Base-by-base conservation (phyloP, 805 yeast genomes). In the Schwanniomyces yamadae region DNA sequence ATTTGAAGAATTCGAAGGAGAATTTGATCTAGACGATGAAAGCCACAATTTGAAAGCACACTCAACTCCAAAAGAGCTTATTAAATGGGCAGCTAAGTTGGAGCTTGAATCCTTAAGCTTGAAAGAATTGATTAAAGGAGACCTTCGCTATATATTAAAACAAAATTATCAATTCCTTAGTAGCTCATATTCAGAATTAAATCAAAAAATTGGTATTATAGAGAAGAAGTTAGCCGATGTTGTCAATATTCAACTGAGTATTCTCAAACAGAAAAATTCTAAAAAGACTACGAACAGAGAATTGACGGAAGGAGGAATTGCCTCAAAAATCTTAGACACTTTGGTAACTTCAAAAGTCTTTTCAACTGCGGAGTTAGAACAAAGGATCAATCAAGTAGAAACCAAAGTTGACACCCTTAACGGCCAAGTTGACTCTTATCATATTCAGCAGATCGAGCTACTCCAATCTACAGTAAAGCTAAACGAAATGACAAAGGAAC, bases 71-170 rank as follows among this genome's bases (percentile, higher is more conserved):
- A 31, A 41, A 11, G 39, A 39, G 19, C 32, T 61, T 14, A 36
- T 52, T 2, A 37, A 34, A 10, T 57, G 65, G 64, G 66, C 66
- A 4, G 50, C 63, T 2, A 46, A 53, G 28, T 41, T 61, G 14
- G 66, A 60, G 34, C 36, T 58, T 8, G 65, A 61, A 35, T 51
- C 60, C 1, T 36, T 57, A 10, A 49, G 57, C 7, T 41, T 61
- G 22, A 55, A 55, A 31, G 49, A 50, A 9, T 24, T 39, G 3
- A 23, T 52, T 9, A 34, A 35, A 4, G 33, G 40, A 12, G 41
- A 35, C 10, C n/a, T 40, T 16, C 22, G 23, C n/a, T 29, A 22
- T 25, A 23, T 34, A 9, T 28, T 40, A 17, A 24, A 33, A n/a
- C 37, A 37, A 9, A 24, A 37, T 11, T 31, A 28, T 16, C 16